Base-by-base conservation (phyloP, 2,329 filamentous ascomycete genomes). In the Botrytis tulipae region DNA sequence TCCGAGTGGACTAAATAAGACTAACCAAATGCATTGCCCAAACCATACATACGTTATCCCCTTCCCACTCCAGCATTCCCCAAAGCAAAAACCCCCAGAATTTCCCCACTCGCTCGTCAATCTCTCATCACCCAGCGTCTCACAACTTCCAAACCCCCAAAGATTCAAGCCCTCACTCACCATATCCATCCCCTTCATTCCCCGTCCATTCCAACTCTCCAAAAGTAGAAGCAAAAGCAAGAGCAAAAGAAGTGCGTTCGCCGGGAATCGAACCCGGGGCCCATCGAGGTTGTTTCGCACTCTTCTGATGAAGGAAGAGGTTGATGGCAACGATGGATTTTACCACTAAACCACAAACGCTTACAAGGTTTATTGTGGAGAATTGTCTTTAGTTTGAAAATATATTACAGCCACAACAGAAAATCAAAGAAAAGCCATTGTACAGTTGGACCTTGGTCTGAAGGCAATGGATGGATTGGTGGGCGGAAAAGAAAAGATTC, bases 311-410 rank as follows among this genome's bases (percentile, higher is more conserved):
- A 20, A 8, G 18, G 18, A 3, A 20, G 42, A 44, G 7, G 6
- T 20, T 20, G 0, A 48, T 74, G 74, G 74, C 74, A 75, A 75
- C 59, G 67, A 73, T 69, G 57, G 67, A 74, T 74, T 74, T 73
- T 75, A 73, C 74, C 66, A 73, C 51, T 74, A 74, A 74, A 74
- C 73, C 73, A 73, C 73, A 74, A 74, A 73, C 73, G 73, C 73
- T 62, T 4, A 4, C 12, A 12, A 6, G 4, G 4, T 42, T 42
- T 18, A 18, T 42, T 42, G 42, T 42, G 42, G 5, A 7, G 42
- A 42, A 7, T 4, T 1, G 0, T 16, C 3, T 1, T 3, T 0
- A 42, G 12, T 42, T 14, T 42, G 1, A 42, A 1, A 18, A 1
- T 42, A 18, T 42, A 42, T 7, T 6, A 18, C 6, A 44, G 16